Evolutionary conservation across 2,329 filamentous ascomycete genomes (phyloP), one percentile per base, ranked within the genome.

Genomic region (Penicillium sclerotigenum): DNA sequence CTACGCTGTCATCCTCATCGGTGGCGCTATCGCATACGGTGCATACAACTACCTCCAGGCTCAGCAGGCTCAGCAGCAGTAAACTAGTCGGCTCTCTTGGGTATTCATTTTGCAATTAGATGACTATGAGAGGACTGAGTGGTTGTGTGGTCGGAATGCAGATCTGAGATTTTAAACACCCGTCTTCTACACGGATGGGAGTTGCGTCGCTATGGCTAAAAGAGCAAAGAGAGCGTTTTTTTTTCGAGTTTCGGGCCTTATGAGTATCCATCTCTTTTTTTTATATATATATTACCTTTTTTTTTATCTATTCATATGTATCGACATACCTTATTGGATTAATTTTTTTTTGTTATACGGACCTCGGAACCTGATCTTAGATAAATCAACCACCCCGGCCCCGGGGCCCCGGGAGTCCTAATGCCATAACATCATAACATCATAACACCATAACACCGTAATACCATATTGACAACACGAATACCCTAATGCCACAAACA

Each of bases 11-110:
- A 75, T 97, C 68, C 80, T 96, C 65, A 72, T 93, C 64, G 91
- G 91, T 67, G 92, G 87, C 64, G 81, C 85, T 47, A 74, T 85
- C 60, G 91, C 90, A 61, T 97, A 90, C 79, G 83, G 83, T 67
- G 89, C 83, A 68, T 97, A 93, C 82, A 87, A 92, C 77, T 96
- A 94, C 81, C 75, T 95, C 67, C 86, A 93, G 80, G 61, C 67
- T 43, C 63, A 68, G 57, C 62, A 68, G 61, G 54, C 63, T 54
- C 42, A 65, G 55, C 62, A 70, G 61, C 66, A 70, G 56, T 47
- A 47, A 43, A 22, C 28, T 20, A 4, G 43, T 5, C n/a, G 22
- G 4, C 13, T 41, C n/a, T 36, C 8, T 0, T 11, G 14, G 31
- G 11, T 29, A 13, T 45, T 18, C 16, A 11, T 20, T 34, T 24